These are phyloP conservation scores for Trichothecium roseum DNA, from an alignment of 2,329 filamentous ascomycete species.

Conservation along the genomic window DNA sequence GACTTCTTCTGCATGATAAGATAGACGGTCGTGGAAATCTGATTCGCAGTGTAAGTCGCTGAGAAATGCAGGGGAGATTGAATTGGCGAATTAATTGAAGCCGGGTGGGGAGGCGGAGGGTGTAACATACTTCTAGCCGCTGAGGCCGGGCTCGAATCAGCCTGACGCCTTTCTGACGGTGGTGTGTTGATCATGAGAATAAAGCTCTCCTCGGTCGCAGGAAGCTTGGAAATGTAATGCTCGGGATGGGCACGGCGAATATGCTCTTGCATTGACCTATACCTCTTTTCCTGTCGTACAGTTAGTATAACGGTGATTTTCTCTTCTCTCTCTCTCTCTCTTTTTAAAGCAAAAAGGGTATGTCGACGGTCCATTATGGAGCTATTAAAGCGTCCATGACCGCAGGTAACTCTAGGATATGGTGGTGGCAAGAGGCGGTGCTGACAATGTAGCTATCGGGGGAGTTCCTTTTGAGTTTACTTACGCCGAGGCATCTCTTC, in stretches of 20 bases:
- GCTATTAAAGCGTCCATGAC: too few species aligned
- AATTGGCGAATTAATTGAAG: constrained; percentile 13
- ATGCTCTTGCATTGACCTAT: constrained; percentile 98
- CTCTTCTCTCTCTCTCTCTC: too few species aligned
- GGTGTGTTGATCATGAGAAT: constrained; percentile 89
- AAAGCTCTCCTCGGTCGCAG: constrained; percentile 97
- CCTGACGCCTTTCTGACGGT: constrained; percentile 58
- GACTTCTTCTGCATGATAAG: constrained; percentile 56
- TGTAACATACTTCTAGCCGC: constrained; percentile 20
- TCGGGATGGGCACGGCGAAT: constrained; percentile 94
- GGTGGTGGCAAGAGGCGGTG: constrained; percentile 1
- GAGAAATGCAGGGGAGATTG: constrained; percentile 8
- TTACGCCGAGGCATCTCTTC: constrained; percentile 95
- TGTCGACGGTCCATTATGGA: too few species aligned
- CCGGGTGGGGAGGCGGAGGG: constrained; percentile 3
- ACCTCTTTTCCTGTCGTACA: constrained; percentile 69
- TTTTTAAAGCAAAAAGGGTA: too few species aligned
- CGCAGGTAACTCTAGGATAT: not conserved
- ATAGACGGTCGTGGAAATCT: constrained; percentile 50
- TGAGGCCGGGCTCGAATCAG: constrained; percentile 20
- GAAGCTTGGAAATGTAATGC: constrained; percentile 95
- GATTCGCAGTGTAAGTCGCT: constrained; percentile 13
- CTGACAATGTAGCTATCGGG: constrained; percentile 3
- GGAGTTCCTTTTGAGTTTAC: constrained; percentile 30
- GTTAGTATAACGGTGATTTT: too few species aligned